Conservation (phyloP, 2,329 filamentous ascomycete species). For the Sarocladium kiliense region DNA sequence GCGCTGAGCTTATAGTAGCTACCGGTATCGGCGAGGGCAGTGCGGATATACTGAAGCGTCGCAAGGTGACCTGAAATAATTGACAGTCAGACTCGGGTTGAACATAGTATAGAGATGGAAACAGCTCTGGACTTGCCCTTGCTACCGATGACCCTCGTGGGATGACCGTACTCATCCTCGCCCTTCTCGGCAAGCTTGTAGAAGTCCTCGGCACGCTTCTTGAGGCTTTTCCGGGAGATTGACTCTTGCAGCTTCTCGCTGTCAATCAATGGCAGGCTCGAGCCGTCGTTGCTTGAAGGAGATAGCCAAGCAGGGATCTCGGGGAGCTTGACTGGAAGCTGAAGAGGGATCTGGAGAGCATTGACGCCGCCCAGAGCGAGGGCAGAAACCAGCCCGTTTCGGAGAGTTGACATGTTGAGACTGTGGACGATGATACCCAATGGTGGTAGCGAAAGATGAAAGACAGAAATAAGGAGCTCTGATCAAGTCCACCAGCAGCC, state of each 20-base stretch:
- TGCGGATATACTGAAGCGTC: slow-evolving; percentile 59
- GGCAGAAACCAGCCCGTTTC: slow-evolving; percentile 5
- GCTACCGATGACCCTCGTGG: slow-evolving; percentile 67
- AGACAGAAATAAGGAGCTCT: not conserved
- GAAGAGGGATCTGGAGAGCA: slow-evolving; percentile 13
- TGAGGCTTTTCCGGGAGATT: slow-evolving; percentile 51
- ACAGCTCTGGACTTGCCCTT: slow-evolving; percentile 36
- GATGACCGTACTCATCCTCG: slow-evolving; percentile 58
- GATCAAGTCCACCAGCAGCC: not conserved
- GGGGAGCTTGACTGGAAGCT: slow-evolving; percentile 1
- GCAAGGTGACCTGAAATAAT: slow-evolving; percentile 48
- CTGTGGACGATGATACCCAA: not conserved
- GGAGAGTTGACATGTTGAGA: not conserved
- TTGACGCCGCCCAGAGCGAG: slow-evolving; percentile 10
- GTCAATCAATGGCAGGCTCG: slow-evolving; percentile 38
- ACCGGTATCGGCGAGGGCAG: slow-evolving; percentile 46
- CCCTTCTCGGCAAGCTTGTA: slow-evolving; percentile 57
- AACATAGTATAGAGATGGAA: not conserved
- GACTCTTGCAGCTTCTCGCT: slow-evolving; percentile 50
- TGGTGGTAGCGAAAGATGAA: not conserved
- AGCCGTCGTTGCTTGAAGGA: slow-evolving; percentile 4
- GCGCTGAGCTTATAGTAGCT: slow-evolving; percentile 59
- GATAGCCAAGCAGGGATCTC: not conserved
- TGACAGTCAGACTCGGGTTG: not conserved
- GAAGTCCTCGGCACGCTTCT: slow-evolving; percentile 54